Evolutionary conservation across 169 alveolate species (phyloP).

Genomic region (Cryptosporidium sp.): DNA sequence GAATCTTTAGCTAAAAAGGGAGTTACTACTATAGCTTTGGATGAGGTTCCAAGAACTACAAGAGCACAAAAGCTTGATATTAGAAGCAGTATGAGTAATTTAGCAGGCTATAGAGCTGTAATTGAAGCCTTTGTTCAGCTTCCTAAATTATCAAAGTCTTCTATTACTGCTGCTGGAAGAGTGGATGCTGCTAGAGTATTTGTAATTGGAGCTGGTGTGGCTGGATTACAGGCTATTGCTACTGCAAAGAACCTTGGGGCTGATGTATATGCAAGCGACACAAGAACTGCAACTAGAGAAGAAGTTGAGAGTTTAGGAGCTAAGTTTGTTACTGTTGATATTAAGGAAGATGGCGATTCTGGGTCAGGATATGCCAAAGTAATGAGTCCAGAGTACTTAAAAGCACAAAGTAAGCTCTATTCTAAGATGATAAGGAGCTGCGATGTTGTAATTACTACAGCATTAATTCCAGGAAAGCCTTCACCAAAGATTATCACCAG

Average conservation of each 20-base stretch:
- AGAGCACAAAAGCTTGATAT: conserved; percentile 93
- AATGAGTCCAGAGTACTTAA: conserved; percentile 82
- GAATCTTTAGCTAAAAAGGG: conserved; percentile 79
- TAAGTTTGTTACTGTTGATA: conserved; percentile 81
- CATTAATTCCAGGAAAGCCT: conserved; percentile 92
- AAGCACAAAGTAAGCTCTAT: conserved; percentile 85
- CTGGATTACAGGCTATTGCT: conserved; percentile 96
- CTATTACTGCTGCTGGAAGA: conserved; percentile 94
- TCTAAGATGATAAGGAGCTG: conserved; percentile 85
- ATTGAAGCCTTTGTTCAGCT: conserved; percentile 91
- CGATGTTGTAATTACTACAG: conserved; percentile 93
- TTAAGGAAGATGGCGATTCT: conserved; percentile 84
- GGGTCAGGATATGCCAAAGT: conserved; percentile 88
- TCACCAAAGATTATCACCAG: conserved; percentile 90
- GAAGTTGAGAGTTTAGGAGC: conserved; percentile 89
- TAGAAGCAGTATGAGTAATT: conserved; percentile 90
- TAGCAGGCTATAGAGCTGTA: conserved; percentile 95
- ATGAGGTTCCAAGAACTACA: conserved; percentile 92
- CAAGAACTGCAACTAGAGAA: conserved; percentile 86
- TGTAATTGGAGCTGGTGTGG: conserved; percentile 96
- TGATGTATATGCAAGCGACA: conserved; percentile 89
- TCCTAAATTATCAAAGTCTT: conserved; percentile 89
- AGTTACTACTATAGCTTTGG: conserved; percentile 89
- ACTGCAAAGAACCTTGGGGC: conserved; percentile 92
- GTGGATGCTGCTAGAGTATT: conserved; percentile 93